These are phyloP conservation scores for Penicillium sp. DNA, from an alignment of 2,329 filamentous ascomycete genomes.

Conservation along the genomic window DNA sequence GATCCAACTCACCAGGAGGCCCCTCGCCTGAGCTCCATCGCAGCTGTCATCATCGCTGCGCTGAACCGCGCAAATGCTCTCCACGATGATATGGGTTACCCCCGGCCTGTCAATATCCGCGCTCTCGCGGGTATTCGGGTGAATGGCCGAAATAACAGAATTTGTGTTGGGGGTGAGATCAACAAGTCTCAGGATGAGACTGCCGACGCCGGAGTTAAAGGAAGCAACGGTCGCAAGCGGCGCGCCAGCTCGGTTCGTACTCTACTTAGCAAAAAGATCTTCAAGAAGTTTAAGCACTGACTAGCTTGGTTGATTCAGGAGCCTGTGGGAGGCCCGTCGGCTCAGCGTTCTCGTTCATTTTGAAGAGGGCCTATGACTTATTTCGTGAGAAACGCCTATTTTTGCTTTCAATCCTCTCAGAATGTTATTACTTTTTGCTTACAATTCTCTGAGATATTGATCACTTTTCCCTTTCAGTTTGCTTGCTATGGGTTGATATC, in stretches of 20 bases:
- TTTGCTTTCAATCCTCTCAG: not conserved
- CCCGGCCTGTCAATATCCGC: not conserved
- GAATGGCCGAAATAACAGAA: not conserved
- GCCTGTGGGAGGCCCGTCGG: not conserved
- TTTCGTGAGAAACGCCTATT: not conserved
- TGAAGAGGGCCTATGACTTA: not conserved
- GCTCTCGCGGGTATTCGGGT: slow-evolving; percentile 32
- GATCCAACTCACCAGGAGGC: not conserved
- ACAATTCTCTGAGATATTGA: not conserved
- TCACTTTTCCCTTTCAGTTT: not conserved
- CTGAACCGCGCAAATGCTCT: slow-evolving; percentile 1
- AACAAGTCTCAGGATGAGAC: not conserved
- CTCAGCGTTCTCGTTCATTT: not conserved
- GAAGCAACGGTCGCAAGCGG: not conserved
- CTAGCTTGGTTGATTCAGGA: not conserved
- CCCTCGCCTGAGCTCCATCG: not conserved
- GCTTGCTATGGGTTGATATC: not conserved
- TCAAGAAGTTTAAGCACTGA: not conserved
- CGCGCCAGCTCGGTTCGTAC: slow-evolving; percentile 5
- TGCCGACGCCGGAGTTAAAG: not conserved
- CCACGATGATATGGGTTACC: not conserved
- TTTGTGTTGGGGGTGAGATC: not conserved
- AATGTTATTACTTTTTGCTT: not conserved
- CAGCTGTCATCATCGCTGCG: not conserved
- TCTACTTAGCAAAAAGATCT: not conserved